Evolutionary conservation across 2,329 filamentous ascomycete species (phyloP).

Genomic region (Trichoderma arundinaceum): DNA sequence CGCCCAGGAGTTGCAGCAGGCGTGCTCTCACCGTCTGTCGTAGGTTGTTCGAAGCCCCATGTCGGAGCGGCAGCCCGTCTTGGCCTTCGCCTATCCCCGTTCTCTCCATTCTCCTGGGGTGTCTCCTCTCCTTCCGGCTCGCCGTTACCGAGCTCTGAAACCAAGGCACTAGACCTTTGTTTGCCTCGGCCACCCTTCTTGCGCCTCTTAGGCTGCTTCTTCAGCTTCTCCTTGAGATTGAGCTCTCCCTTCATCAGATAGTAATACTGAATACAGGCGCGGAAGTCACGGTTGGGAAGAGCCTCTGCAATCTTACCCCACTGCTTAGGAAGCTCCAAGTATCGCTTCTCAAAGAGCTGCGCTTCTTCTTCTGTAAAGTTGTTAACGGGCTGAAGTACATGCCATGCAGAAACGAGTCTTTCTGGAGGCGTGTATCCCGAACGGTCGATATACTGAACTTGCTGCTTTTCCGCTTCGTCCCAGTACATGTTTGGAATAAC

Average conservation of each 20-base stretch:
- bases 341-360: constrained; percentile 73
- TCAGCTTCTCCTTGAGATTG: constrained; percentile 77
- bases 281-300: constrained; percentile 72
- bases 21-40: constrained; percentile 66
- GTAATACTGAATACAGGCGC: constrained; percentile 84
- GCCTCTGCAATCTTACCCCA: constrained; percentile 78
- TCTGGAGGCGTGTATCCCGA: constrained; percentile 69
- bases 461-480: constrained; percentile 63
- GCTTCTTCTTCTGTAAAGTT: constrained; percentile 77
- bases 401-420: constrained; percentile 71
- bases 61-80: constrained; percentile 72
- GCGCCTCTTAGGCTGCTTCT: constrained; percentile 64
- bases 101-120: constrained; percentile 60
- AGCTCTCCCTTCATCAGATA: constrained; percentile 78
- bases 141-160: constrained; percentile 67
- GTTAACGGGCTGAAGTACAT: constrained; percentile 73
- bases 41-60: constrained; percentile 67
- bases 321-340: constrained; percentile 78
- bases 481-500: constrained; percentile 73
- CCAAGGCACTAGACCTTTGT: constrained; percentile 66
- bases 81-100: constrained; percentile 65
- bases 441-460: constrained; percentile 66
- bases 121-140: constrained; percentile 63
- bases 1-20: constrained; percentile 63
- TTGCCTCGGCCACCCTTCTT: constrained; percentile 63